Base-by-base conservation (phyloP, 805 yeast genomes). In the Starmerella vaccinii region DNA sequence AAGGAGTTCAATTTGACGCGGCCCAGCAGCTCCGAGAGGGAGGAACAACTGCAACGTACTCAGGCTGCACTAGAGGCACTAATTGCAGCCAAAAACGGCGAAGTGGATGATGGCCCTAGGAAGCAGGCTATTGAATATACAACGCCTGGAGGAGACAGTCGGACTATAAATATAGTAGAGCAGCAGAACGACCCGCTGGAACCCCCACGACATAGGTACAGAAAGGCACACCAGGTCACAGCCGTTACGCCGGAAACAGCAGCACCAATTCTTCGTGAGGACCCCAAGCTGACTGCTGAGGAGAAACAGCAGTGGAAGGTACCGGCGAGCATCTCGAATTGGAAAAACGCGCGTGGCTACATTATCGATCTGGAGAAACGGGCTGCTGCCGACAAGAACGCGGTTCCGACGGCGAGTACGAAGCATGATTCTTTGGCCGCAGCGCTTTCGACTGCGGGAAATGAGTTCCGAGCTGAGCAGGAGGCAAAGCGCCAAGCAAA, bases 301-400 rank as follows among this genome's bases (percentile, higher is more conserved):
- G 95, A 88, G 48, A 84, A 80, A 56, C 78, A 76, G 24, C 74
- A 77, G 54, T 90, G 97, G 96, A 74, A 75, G 44, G 87, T 92
- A 27, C 97, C 97, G 0, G 81, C 95, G 0, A 86, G 94, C 1
- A 77, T 90, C 0, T 90, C 97, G 1, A 87, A 86, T 64, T 92
- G 97, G 97, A 89, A 88, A 65, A 92, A 92, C 65, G 85, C 89
- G 16, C 83, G 84, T 58, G 97, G 97, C 1, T 86, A 80, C 62
- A 80, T 95, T 0, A 81, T 89, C 41, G 79, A 83, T 0, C 65
- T 89, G 37, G 95, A 88, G 49, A 84, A 83, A 60, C 71, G 97
- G 52, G 70, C 85, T 49, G 81, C 82, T 1, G 39, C 49, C 16
- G 65, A 69, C 0, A 53, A 61, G 24, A 60, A 63, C 32, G 67